phyloP scores from a whole-genome alignment of 768 basidiomycete species.

The Chalciporus piperatus region DNA sequence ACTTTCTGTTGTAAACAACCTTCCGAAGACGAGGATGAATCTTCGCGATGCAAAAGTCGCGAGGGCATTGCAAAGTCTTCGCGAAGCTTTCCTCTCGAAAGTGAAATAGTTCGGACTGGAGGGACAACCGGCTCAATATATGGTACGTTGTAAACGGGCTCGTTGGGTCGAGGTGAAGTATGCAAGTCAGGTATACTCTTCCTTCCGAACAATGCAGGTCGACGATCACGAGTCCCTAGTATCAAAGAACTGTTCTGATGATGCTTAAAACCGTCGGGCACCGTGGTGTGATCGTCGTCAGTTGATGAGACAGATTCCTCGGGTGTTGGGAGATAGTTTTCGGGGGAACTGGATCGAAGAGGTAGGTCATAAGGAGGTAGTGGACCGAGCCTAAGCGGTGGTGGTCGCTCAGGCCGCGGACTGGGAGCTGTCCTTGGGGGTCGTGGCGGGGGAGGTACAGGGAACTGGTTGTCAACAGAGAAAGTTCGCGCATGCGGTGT shows the following conservation, averaged over 20 bases:
- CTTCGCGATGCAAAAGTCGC: conserved; percentile 43
- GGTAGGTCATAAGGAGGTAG: conserved; percentile 40
- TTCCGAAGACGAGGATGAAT: conserved; percentile 42
- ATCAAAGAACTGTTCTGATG: conserved; percentile 52
- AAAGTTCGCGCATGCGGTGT: conserved; percentile 57
- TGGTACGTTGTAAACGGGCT: conserved; percentile 21
- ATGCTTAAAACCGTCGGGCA: conserved; percentile 34
- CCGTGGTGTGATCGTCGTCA: conserved; percentile 40
- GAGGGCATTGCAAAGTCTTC: conserved; percentile 38
- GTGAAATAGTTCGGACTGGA: conserved; percentile 7
- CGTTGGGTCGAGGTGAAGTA: conserved; percentile 41
- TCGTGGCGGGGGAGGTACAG: conserved; percentile 33
- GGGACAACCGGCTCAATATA: conserved; percentile 20
- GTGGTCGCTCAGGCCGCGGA: conserved; percentile 39
- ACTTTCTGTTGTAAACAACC: conserved; percentile 21
- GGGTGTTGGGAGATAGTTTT: conserved; percentile 54
- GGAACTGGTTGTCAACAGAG: conserved; percentile 58
- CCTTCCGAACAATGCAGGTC: conserved; percentile 50
- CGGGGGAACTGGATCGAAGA: conserved; percentile 51
- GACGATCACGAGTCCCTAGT: conserved; percentile 35
- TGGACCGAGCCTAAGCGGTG: conserved; percentile 48
- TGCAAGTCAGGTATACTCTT: conserved; percentile 88
- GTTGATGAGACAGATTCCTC: conserved; percentile 52
- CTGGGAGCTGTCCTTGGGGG: conserved; percentile 26
- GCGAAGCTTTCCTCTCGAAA: conserved; percentile 12